Percentiles rank a stretch among this genome's conserved stretches.
phyloP scores from a whole-genome alignment of 177 flowering plant genomes.

The Telopea speciosissima region DNA sequence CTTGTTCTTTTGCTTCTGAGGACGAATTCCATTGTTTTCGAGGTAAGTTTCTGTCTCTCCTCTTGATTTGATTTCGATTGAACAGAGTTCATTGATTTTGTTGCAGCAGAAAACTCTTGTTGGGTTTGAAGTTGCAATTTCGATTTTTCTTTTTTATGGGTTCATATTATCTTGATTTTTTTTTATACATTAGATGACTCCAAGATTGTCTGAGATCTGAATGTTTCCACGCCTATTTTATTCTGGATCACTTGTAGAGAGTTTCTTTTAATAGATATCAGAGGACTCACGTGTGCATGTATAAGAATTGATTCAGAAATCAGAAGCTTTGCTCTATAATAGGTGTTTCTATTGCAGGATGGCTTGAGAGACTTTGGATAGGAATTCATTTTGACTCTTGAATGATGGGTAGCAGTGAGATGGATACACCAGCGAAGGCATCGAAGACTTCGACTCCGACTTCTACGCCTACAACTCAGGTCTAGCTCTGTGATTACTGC shows the following conservation, averaged over 20 bases:
- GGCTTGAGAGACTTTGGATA: slow-evolving; percentile 20
- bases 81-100: neutral
- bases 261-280: too few species aligned
- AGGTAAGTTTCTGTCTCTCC: slow-evolving; percentile 4
- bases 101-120: neutral
- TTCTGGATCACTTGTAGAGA: too few species aligned
- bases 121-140: neutral
- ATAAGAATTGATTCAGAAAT: too few species aligned
- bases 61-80: neutral
- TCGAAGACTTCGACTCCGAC: slow-evolving; percentile 17
- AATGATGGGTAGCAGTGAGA: slow-evolving; percentile 66
- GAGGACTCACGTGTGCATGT: too few species aligned
- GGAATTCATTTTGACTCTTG: slow-evolving; percentile 15
- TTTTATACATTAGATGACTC: neutral
- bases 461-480: slow-evolving; percentile 38
- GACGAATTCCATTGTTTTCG: neutral
- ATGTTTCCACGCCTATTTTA: neutral
- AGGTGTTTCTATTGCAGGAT: neutral
- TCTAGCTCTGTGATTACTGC: slow-evolving; percentile 11
- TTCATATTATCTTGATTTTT: neutral
- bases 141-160: neutral
- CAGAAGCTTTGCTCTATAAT: too few species aligned
- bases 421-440: slow-evolving; percentile 52
- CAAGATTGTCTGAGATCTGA: neutral
- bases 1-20: neutral